These are phyloP conservation scores for Arthrobotrys sphaeroides DNA, from an alignment of 2,329 filamentous ascomycete species.

Conservation along the genomic window DNA sequence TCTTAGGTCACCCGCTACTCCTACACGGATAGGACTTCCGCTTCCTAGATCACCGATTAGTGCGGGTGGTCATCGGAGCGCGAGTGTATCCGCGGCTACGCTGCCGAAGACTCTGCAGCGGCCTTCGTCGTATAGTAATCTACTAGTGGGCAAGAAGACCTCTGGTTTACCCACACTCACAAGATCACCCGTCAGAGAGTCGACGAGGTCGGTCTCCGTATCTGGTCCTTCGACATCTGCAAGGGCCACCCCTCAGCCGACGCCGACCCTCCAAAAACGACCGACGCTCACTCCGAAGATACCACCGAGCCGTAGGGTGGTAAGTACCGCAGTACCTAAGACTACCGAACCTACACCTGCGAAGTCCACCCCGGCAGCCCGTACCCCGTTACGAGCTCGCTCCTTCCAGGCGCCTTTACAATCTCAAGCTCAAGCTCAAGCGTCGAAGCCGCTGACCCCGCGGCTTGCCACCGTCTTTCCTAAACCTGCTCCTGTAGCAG, in stretches of 20 bases:
- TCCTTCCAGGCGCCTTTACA: conserved; percentile 32
- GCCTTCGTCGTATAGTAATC: conserved; percentile 3
- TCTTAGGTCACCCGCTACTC: conserved; percentile 12
- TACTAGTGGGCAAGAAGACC: neutral
- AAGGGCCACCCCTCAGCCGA: conserved; percentile 11
- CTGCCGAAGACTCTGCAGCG: conserved; percentile 6
- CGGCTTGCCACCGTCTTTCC: conserved; percentile 1
- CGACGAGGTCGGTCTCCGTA: neutral
- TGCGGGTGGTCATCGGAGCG: conserved; percentile 10
- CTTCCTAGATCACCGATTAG: conserved; percentile 29
- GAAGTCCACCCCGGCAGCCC: neutral
- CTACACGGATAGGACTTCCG: conserved; percentile 28
- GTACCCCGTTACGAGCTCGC: conserved; percentile 28
- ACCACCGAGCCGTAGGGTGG: conserved; percentile 1
- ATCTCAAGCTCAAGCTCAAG: neutral
- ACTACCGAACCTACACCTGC: neutral
- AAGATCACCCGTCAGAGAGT: conserved; percentile 28
- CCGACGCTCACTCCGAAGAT: conserved; percentile 6
- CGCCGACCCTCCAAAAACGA: conserved; percentile 18
- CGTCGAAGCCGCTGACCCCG: conserved; percentile 3
- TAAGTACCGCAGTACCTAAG: neutral
- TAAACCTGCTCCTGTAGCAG: neutral
- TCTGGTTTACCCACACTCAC: conserved; percentile 38
- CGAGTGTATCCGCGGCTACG: conserved; percentile 6
- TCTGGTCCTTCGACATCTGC: neutral